Evolutionary conservation across 2,329 filamentous ascomycete genomes (phyloP).

Genomic region (Didymella glomerata): DNA sequence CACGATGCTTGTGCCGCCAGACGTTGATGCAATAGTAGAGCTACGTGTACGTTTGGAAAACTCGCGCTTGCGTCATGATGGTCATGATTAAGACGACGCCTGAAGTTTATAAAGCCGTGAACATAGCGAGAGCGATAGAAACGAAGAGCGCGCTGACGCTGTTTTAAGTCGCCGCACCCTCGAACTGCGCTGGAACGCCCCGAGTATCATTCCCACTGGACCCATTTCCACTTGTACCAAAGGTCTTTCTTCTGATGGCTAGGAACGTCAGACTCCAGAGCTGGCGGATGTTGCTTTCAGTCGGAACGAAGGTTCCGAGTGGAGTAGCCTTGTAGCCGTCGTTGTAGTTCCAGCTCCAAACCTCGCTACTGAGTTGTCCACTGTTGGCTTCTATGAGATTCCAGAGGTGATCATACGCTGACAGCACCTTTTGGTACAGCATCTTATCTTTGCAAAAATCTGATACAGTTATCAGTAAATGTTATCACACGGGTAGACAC

Average conservation of each 20-base stretch:
- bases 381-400: constrained; percentile 66
- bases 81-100: not conserved
- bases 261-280: constrained; percentile 68
- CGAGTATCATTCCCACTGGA: not conserved
- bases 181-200: not conserved
- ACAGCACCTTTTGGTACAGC: constrained; percentile 56
- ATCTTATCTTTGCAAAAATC: constrained; percentile 60
- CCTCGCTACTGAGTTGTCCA: constrained; percentile 63
- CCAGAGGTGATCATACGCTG: constrained; percentile 69
- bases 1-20: not conserved
- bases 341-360: constrained; percentile 69
- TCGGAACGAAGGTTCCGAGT: constrained; percentile 60
- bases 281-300: constrained; percentile 64
- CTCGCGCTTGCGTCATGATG: not conserved
- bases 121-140: not conserved
- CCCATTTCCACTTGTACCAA: not conserved
- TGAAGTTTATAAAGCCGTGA: not conserved
- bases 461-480: constrained; percentile 28
- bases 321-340: constrained; percentile 61
- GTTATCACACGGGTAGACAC: not conserved
- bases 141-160: not conserved
- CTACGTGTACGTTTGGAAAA: too few species aligned
- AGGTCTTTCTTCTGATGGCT: constrained; percentile 58
- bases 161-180: not conserved
- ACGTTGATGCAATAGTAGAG: not conserved